A percentile compares a stretch with the other conserved stretches of the same genome.
phyloP scores from a whole-genome alignment of 2,329 filamentous ascomycete genomes.

The Blastomyces percursus region DNA sequence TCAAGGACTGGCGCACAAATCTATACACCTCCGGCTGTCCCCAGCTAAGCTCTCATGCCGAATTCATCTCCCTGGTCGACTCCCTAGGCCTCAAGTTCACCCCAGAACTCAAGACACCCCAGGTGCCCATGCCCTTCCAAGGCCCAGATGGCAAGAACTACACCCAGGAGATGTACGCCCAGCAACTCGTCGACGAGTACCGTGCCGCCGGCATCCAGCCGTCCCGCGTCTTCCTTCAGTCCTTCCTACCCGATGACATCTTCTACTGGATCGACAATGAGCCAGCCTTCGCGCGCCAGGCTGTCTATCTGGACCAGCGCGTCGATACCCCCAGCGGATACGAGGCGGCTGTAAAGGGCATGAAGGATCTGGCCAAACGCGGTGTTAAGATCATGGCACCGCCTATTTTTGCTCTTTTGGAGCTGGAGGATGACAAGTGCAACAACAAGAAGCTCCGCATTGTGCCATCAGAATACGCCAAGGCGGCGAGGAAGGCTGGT shows the following conservation, averaged over 20 bases:
- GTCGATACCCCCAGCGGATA: slow-evolving; percentile 45
- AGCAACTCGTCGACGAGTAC: slow-evolving; percentile 55
- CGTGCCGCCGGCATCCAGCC: slow-evolving; percentile 43
- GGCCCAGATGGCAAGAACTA: slow-evolving; percentile 36
- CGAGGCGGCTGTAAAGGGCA: slow-evolving; percentile 44
- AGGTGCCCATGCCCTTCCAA: slow-evolving; percentile 58
- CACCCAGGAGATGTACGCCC: slow-evolving; percentile 54
- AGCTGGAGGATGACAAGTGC: slow-evolving; percentile 31
- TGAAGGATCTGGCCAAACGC: slow-evolving; percentile 45
- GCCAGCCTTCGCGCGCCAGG: slow-evolving; percentile 50
- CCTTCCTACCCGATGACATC: slow-evolving; percentile 53
- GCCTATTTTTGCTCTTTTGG: slow-evolving; percentile 51
- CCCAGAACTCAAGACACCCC: slow-evolving; percentile 56
- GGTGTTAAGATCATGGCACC: slow-evolving; percentile 55
- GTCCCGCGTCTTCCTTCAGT: slow-evolving; percentile 51
- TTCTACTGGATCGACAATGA: slow-evolving; percentile 56
- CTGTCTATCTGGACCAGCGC: slow-evolving; percentile 54
- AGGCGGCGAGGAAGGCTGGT: slow-evolving; percentile 48
- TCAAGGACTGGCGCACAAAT: slow-evolving; percentile 52
- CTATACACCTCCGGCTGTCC: slow-evolving; percentile 48
- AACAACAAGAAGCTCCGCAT: slow-evolving; percentile 26
- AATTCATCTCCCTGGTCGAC: slow-evolving; percentile 52
- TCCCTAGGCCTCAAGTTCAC: slow-evolving; percentile 52
- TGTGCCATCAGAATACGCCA: slow-evolving; percentile 52
- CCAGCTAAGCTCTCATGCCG: slow-evolving; percentile 49